Conservation (phyloP, 1,284 basidiomycete genomes). For the Melampsora americana region DNA sequence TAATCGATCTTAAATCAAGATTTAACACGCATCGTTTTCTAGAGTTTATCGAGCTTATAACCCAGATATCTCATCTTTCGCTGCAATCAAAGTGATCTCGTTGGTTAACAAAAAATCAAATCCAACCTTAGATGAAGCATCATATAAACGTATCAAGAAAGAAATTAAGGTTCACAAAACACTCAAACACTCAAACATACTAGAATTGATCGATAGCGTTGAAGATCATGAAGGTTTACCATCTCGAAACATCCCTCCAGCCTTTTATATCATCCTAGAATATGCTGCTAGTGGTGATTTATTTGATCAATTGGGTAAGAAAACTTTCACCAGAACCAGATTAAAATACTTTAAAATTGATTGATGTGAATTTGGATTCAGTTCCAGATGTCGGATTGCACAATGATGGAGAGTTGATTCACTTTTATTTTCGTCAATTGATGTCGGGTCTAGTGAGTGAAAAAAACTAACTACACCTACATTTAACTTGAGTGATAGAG, state of each 20-base stretch:
- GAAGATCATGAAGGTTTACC: conserved; percentile 58
- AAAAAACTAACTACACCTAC: neutral
- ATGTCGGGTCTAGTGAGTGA: conserved; percentile 63
- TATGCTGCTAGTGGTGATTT: conserved; percentile 89
- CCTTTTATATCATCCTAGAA: conserved; percentile 88
- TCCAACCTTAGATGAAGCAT: conserved; percentile 49
- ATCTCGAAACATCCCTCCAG: conserved; percentile 63
- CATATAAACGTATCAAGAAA: conserved; percentile 74
- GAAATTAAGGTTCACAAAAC: conserved; percentile 86
- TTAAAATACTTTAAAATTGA: neutral
- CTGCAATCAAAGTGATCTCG: conserved; percentile 48
- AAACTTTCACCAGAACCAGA: neutral
- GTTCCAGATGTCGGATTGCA: conserved; percentile 78
- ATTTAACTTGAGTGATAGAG: neutral
- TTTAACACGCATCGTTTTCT: neutral
- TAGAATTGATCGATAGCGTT: conserved; percentile 64
- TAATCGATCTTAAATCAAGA: neutral
- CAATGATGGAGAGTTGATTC: conserved; percentile 70
- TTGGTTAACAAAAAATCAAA: conserved; percentile 62
- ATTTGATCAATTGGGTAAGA: conserved; percentile 87
- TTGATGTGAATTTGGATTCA: conserved; percentile 17
- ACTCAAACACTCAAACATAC: conserved; percentile 75
- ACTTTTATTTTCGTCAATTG: conserved; percentile 88
- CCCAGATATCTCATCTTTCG: conserved; percentile 15
- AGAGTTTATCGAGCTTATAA: conserved; percentile 76